Evolutionary conservation across 441 rosid species (phyloP).

Genomic region (Mallotus japonicus): DNA sequence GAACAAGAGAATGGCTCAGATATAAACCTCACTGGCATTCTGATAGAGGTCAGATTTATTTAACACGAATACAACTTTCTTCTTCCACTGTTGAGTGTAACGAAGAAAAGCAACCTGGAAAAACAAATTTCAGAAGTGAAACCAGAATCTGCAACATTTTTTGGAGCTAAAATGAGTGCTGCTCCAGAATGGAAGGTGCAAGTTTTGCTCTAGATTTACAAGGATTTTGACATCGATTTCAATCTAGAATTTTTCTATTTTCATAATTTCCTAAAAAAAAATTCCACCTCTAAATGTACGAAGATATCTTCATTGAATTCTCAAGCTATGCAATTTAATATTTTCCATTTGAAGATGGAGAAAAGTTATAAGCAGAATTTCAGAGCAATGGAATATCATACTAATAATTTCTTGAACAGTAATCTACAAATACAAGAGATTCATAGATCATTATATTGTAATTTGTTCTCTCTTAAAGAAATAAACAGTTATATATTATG

Average conservation of each 20-base stretch:
- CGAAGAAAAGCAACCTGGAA: constrained; percentile 86
- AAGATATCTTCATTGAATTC: constrained; percentile 6
- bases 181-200: not conserved
- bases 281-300: not conserved
- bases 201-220: not conserved
- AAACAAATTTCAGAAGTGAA: constrained; percentile 20
- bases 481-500: not conserved
- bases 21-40: constrained; percentile 66
- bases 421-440: not conserved
- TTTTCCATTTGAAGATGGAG: not conserved
- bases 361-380: constrained; percentile 2
- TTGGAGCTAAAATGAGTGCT: not conserved
- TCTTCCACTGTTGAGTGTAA: constrained; percentile 92
- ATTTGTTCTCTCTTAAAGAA: not conserved
- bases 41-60: constrained; percentile 90
- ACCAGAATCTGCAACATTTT: constrained; percentile 4
- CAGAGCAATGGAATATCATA: constrained; percentile 3
- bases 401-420: not conserved
- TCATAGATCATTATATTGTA: not conserved
- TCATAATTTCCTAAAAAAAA: not conserved
- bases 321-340: constrained; percentile 2
- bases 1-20: not conserved
- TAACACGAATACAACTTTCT: constrained; percentile 82
- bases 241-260: constrained; percentile 1
- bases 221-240: not conserved